Percentiles rank a stretch among this genome's conserved stretches.
These are phyloP conservation scores for Monosporozyma aerobia DNA, from an alignment of 805 yeast genomes.

Conservation along the genomic window DNA sequence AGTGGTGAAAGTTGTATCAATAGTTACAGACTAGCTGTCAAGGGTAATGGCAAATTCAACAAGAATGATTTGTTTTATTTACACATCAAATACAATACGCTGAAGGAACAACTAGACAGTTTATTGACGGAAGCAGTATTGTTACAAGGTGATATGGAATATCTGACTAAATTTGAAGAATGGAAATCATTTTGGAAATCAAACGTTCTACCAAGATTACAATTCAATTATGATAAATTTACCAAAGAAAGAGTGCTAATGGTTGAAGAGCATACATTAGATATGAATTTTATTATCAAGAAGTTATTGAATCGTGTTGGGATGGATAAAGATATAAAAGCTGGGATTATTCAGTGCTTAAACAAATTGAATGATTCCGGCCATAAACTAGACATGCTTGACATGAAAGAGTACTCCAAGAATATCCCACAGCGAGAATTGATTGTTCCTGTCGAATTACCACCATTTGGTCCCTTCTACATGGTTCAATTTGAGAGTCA, in stretches of 20 bases:
- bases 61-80: constrained; percentile 17
- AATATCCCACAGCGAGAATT: constrained; percentile 14
- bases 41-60: constrained; percentile 8
- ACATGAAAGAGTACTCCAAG: constrained; percentile 17
- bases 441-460: constrained; percentile 23
- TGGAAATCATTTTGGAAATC: constrained; percentile 23
- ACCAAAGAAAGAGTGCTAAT: constrained; percentile 8
- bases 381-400: constrained; percentile 13
- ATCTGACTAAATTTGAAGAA: constrained; percentile 15
- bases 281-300: constrained; percentile 1
- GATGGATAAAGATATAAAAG: constrained; percentile 10
- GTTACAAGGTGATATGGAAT: constrained; percentile 21
- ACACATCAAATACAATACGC: constrained; percentile 16
- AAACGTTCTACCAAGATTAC: constrained; percentile 14
- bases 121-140: constrained; percentile 21
- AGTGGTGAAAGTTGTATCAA: constrained; percentile 18
- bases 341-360: constrained; percentile 14
- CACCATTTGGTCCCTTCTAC: constrained; percentile 19
- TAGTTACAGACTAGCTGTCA: constrained; percentile 17
- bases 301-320: not conserved
- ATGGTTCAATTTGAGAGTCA: constrained; percentile 11
- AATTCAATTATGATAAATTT: constrained; percentile 18
- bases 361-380: constrained; percentile 11
- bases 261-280: constrained; percentile 1
- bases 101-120: constrained; percentile 22